Percentiles rank a stretch among this genome's conserved stretches.
These are phyloP conservation scores for Termitomyces sp. DNA, from an alignment of 768 basidiomycete genomes.

Conservation along the genomic window DNA sequence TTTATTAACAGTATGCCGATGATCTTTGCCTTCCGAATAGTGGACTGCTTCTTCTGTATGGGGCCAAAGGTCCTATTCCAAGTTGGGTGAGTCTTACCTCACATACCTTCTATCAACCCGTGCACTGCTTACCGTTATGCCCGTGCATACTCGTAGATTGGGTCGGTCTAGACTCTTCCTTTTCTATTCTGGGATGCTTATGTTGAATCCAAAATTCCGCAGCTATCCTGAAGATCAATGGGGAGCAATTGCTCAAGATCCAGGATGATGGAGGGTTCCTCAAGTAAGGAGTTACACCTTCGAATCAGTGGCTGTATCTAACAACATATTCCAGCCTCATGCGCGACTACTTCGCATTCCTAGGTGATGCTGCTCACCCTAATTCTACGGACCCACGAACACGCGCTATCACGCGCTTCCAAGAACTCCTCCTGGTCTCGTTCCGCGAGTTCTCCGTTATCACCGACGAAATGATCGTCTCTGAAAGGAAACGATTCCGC, in stretches of 20 bases:
- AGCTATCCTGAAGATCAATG: slow-evolving; percentile 98
- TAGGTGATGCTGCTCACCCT: slow-evolving; percentile 94
- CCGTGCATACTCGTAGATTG: slow-evolving; percentile 4
- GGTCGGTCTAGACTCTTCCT: slow-evolving; percentile 51
- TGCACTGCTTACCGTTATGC: not conserved
- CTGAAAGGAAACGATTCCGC: slow-evolving; percentile 83
- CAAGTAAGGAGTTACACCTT: slow-evolving; percentile 51
- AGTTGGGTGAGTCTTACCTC: slow-evolving; percentile 70
- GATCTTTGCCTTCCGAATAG: slow-evolving; percentile 96
- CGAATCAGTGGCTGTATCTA: not conserved
- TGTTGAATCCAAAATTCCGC: slow-evolving; percentile 17
- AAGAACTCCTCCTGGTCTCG: slow-evolving; percentile 92
- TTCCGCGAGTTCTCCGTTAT: slow-evolving; percentile 98
- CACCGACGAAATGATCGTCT: slow-evolving; percentile 89
- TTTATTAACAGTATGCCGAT: slow-evolving; percentile 95
- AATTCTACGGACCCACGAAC: slow-evolving; percentile 83
- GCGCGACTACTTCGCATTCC: slow-evolving; percentile 91
- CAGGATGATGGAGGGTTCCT: slow-evolving; percentile 98
- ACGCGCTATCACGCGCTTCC: slow-evolving; percentile 94
- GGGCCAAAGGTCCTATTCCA: slow-evolving; percentile 98
- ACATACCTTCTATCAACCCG: slow-evolving; percentile 8
- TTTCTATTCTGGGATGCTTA: not conserved
- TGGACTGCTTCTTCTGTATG: slow-evolving; percentile 99
- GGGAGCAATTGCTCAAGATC: slow-evolving; percentile 85
- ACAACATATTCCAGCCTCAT: slow-evolving; percentile 54